These are phyloP conservation scores for Zymoseptoria ardabiliae DNA, from an alignment of 2,329 filamentous ascomycete species.

Conservation along the genomic window DNA sequence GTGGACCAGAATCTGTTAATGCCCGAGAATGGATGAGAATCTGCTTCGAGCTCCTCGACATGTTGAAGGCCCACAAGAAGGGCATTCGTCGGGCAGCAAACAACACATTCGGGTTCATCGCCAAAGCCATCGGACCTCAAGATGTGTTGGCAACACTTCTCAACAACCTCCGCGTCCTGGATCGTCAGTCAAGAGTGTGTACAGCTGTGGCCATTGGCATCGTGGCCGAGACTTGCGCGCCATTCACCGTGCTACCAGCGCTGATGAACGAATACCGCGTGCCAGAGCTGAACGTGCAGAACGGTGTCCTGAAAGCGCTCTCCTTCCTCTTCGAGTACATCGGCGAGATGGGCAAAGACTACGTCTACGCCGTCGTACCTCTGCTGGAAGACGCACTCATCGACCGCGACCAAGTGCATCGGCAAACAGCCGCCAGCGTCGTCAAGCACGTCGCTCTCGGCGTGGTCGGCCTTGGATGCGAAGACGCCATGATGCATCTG, in stretches of 20 bases:
- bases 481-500: slow-evolving; percentile 96
- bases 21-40: slow-evolving; percentile 99
- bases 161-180: slow-evolving; percentile 94
- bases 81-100: slow-evolving; percentile 96
- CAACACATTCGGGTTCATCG: slow-evolving; percentile 99
- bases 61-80: slow-evolving; percentile 99
- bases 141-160: slow-evolving; percentile 92
- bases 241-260: slow-evolving; percentile 95
- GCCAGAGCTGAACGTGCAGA: slow-evolving; percentile 96
- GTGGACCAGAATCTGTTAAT: slow-evolving; percentile 92
- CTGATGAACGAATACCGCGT: slow-evolving; percentile 99
- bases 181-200: slow-evolving; percentile 96
- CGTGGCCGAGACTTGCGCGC: slow-evolving; percentile 94
- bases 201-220: slow-evolving; percentile 98
- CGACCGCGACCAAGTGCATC: slow-evolving; percentile 94
- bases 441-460: slow-evolving; percentile 97
- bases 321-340: slow-evolving; percentile 99
- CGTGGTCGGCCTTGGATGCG: slow-evolving; percentile 93
- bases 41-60: slow-evolving; percentile 96
- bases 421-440: slow-evolving; percentile 90
- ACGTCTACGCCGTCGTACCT: slow-evolving; percentile 95
- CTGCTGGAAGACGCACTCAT: slow-evolving; percentile 94
- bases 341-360: slow-evolving; percentile 97
- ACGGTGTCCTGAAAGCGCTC: slow-evolving; percentile 92
- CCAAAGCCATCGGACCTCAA: slow-evolving; percentile 96